These are phyloP conservation scores for Podospora bellae-mahoneyi DNA, from an alignment of 495 filamentous ascomycete species.

Conservation along the genomic window DNA sequence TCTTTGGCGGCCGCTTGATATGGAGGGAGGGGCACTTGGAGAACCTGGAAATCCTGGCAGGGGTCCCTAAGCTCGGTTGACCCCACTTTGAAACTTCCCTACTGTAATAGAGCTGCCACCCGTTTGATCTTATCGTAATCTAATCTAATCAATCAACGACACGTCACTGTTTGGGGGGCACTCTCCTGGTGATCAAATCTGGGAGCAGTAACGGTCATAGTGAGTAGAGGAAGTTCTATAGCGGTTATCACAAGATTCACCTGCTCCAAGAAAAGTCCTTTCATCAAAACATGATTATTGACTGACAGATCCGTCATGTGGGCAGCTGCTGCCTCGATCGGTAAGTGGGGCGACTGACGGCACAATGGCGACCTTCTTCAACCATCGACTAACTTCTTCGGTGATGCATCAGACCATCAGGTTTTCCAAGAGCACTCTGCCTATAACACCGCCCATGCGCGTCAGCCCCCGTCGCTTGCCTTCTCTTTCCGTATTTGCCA, in stretches of 20 bases:
- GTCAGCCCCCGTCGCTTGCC: constrained; percentile 6
- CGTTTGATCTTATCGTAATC: constrained; percentile 5
- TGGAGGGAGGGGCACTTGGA: constrained; percentile 2
- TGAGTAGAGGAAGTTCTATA: neutral
- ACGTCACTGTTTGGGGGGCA: neutral
- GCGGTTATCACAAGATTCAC: neutral
- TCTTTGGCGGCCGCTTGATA: neutral
- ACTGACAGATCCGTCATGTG: neutral
- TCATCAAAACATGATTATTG: neutral
- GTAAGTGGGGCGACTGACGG: constrained; percentile 2
- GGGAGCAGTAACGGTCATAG: neutral
- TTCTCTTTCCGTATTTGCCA: constrained; percentile 10
- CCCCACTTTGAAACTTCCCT: neutral
- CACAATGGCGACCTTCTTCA: constrained; percentile 11
- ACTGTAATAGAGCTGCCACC: neutral
- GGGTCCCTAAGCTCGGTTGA: neutral
- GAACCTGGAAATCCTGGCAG: neutral
- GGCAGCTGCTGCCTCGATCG: neutral
- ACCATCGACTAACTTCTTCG: constrained; percentile 11
- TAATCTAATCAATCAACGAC: constrained; percentile 1
- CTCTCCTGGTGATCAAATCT: neutral
- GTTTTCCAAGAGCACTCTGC: neutral
- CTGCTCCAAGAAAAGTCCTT: neutral
- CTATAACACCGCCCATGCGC: constrained; percentile 8
- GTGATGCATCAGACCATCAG: neutral